Percentiles rank a stretch among this genome's conserved stretches.
phyloP scores from a whole-genome alignment of 306 rosid species.

The Quercus rubra region DNA sequence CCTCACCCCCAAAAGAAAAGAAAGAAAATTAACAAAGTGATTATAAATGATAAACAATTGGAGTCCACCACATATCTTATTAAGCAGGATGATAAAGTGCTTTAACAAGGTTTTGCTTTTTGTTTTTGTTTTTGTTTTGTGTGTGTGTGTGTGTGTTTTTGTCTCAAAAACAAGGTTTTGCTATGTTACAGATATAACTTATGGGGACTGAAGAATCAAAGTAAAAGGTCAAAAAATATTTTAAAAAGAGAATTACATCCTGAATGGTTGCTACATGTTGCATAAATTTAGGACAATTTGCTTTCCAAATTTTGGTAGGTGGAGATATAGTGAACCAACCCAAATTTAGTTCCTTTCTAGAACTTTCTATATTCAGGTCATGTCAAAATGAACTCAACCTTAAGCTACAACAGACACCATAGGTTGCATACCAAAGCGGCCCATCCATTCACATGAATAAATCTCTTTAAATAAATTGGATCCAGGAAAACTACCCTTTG shows the following conservation, averaged over 20 bases:
- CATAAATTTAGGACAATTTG: neutral
- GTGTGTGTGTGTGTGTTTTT: too few relatives aligned
- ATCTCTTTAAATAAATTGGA: neutral
- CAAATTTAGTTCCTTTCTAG: neutral
- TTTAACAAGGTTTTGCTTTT: too few relatives aligned
- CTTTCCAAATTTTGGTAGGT: neutral
- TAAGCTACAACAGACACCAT: neutral
- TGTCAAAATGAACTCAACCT: neutral
- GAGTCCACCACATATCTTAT: too few relatives aligned
- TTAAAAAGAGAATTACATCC: neutral
- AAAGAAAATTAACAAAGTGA: too few relatives aligned
- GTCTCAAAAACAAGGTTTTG: too few relatives aligned
- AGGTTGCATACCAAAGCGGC: neutral
- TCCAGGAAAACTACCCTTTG: constrained; percentile 1
- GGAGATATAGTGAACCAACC: neutral
- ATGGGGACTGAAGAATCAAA: too few relatives aligned
- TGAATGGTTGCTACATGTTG: neutral
- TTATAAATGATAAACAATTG: too few relatives aligned
- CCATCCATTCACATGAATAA: neutral
- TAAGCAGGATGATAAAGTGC: too few relatives aligned
- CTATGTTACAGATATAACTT: too few relatives aligned
- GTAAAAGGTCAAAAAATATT: too few relatives aligned
- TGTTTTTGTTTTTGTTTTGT: too few relatives aligned
- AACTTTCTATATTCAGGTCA: neutral
- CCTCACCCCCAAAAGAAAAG: too few relatives aligned